phyloP scores from a whole-genome alignment of 768 basidiomycete genomes.

The Boletus barrowsii region DNA sequence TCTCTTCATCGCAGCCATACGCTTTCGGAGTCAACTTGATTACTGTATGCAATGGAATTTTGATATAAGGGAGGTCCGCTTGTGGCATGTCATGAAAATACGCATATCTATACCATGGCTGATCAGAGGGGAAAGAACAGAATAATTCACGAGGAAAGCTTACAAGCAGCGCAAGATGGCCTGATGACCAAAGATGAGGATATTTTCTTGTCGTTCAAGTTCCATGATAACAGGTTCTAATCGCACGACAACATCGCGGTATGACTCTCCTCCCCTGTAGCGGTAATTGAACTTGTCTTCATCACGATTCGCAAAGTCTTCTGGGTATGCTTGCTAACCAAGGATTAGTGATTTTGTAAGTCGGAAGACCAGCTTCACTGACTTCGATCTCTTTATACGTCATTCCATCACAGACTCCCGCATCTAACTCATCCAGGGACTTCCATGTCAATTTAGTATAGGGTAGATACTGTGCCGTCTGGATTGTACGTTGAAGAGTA shows the following conservation, averaged over 20 bases:
- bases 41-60: slow-evolving; percentile 94
- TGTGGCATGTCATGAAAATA: slow-evolving; percentile 94
- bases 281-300: slow-evolving; percentile 99
- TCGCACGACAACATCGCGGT: slow-evolving; percentile 92
- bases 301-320: slow-evolving; percentile 96
- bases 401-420: slow-evolving; percentile 99
- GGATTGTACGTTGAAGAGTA: slow-evolving; percentile 89
- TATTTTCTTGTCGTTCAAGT: slow-evolving; percentile 95
- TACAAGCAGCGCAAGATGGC: slow-evolving; percentile 79
- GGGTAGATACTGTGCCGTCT: slow-evolving; percentile 78
- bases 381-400: slow-evolving; percentile 99
- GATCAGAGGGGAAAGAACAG: not conserved
- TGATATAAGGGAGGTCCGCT: slow-evolving; percentile 94
- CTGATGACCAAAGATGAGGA: slow-evolving; percentile 96
- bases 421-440: slow-evolving; percentile 95
- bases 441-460: slow-evolving; percentile 98
- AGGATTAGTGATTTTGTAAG: not conserved
- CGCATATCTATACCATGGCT: slow-evolving; percentile 63
- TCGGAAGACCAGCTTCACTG: slow-evolving; percentile 9
- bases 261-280: slow-evolving; percentile 95
- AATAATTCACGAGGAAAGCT: slow-evolving; percentile 22
- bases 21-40: slow-evolving; percentile 98
- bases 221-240: slow-evolving; percentile 99
- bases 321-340: slow-evolving; percentile 83
- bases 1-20: slow-evolving; percentile 97